Percentiles rank a stretch among this genome's conserved stretches.
phyloP scores from a whole-genome alignment of 805 yeast genomes.

The Starmera quercuum region DNA sequence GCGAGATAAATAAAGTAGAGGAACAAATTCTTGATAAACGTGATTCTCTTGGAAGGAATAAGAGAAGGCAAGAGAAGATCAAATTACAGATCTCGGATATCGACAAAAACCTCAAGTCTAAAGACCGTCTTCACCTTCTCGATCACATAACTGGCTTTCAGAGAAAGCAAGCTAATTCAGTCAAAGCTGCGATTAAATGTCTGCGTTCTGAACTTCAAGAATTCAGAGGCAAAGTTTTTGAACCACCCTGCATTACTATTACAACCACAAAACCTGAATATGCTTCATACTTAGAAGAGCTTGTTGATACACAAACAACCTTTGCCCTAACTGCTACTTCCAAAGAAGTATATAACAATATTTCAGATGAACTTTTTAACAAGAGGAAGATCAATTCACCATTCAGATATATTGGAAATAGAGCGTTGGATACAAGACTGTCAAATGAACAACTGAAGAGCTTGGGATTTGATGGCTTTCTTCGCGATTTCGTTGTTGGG shows the following conservation, averaged over 20 bases:
- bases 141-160: constrained; percentile 17
- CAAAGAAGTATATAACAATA: constrained; percentile 37
- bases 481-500: constrained; percentile 65
- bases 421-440: constrained; percentile 14
- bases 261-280: constrained; percentile 40
- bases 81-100: constrained; percentile 18
- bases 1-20: constrained; percentile 11
- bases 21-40: constrained; percentile 13
- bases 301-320: constrained; percentile 45
- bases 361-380: constrained; percentile 38
- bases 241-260: constrained; percentile 69
- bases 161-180: constrained; percentile 12
- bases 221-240: constrained; percentile 42
- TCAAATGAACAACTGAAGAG: constrained; percentile 28
- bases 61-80: constrained; percentile 4
- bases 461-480: constrained; percentile 74
- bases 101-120: constrained; percentile 31
- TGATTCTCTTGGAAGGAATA: constrained; percentile 8
- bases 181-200: constrained; percentile 29
- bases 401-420: constrained; percentile 38
- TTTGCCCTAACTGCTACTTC: constrained; percentile 58
- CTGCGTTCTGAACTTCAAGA: constrained; percentile 29
- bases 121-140: constrained; percentile 45
- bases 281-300: constrained; percentile 50
- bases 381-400: constrained; percentile 35